Base-by-base conservation (phyloP, 345 rosid genomes). In the Bruguiera sexangula region DNA sequence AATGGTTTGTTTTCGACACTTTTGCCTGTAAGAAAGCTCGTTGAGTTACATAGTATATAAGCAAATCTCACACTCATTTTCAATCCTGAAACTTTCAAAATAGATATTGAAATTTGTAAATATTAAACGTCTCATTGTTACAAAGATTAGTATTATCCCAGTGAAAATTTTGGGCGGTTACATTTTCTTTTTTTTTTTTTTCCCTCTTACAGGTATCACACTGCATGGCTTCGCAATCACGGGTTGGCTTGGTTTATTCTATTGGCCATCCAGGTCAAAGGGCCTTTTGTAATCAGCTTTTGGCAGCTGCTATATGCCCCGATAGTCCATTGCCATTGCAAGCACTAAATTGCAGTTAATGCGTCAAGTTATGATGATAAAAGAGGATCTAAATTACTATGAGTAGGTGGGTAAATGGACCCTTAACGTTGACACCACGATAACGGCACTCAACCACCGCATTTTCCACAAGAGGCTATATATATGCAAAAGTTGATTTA, bases 381-480 rank as follows among this genome's bases (percentile, higher is more conserved):
- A 15, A 43, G 50, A 43, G 18, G 50, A 43, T 19, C 37, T 62
- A 9, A 30, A 61, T 19, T 61, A 1, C 9, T 1, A 21, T 19
- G 27, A 48, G 19, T 65, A 50, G 68, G 58, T 65, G 56, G 18
- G 8, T 51, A 11, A 32, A 30, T 31, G 69, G 58, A 51, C 69
- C 43, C 58, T 65, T 51, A 31, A 55, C 20, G 24, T 18, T 9
- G 32, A 66, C 26, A 56, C 60, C 31, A 56, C 18, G 29, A 24
- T 27, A 24, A 56, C 21, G 27, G 18, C 53, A 24, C 24, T 43
- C 67, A 63, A 43, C 67, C 31, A 52, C 59, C 32, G 15, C 20
- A 21, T 9, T 53, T 53, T 34, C n/a, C n/a, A n/a, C 18, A 8
- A 20, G 22, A 34, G 29, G 20, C 26, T 64, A 29, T 9, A 21